Percentiles rank a stretch among this genome's conserved stretches.
phyloP scores from a whole-genome alignment of 257 asterid species.

The Solanum chaucha region DNA sequence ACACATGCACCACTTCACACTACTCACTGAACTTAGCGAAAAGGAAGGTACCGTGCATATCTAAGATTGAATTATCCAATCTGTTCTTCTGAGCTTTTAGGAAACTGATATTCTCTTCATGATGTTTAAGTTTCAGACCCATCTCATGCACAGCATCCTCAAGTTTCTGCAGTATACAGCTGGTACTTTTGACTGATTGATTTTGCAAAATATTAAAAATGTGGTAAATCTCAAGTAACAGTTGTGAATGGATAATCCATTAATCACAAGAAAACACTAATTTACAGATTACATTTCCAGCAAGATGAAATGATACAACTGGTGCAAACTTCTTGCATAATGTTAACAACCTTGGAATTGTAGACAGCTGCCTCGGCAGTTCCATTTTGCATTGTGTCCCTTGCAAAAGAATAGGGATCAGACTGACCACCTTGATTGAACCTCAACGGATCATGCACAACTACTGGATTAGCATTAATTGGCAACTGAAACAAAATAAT shows the following conservation, averaged over 20 bases:
- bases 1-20: neutral
- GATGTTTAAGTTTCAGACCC: constrained; percentile 58
- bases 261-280: neutral
- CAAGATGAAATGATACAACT: neutral
- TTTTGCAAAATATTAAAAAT: neutral
- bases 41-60: constrained; percentile 42
- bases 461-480: constrained; percentile 11
- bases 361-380: constrained; percentile 8
- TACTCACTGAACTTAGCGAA: neutral
- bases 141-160: constrained; percentile 50
- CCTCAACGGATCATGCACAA: constrained; percentile 11
- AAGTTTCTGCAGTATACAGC: constrained; percentile 44
- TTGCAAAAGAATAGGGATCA: constrained; percentile 7
- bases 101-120: constrained; percentile 48
- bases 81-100: constrained; percentile 30
- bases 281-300: neutral
- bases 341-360: constrained; percentile 37
- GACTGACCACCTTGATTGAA: constrained; percentile 14
- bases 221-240: neutral
- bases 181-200: neutral
- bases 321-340: neutral
- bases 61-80: constrained; percentile 53
- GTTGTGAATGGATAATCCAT: neutral
- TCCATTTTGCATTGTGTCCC: constrained; percentile 17
- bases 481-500: constrained; percentile 38